Conservation (phyloP, 257 asterid genomes). For the Solanum neorickii region DNA sequence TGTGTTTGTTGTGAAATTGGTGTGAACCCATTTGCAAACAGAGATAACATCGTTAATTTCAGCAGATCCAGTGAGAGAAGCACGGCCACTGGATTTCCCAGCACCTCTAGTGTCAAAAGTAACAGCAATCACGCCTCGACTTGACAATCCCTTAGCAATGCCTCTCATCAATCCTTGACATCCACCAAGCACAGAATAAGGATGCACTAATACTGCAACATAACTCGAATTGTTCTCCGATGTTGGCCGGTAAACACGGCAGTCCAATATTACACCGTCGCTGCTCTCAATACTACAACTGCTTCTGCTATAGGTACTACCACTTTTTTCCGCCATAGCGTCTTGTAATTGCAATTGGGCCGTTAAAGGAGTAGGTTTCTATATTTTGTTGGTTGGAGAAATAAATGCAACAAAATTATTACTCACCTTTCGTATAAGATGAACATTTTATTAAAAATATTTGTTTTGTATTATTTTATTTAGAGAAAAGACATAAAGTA, state of each 20-base stretch:
- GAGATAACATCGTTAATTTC: constrained; percentile 69
- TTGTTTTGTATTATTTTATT: no score
- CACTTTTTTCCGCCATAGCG: background rate
- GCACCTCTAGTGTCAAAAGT: constrained; percentile 77
- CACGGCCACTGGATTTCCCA: constrained; percentile 76
- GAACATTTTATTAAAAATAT: no score
- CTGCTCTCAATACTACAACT: constrained; percentile 28
- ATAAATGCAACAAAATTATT: background rate
- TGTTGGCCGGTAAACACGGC: constrained; percentile 39
- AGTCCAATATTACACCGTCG: constrained; percentile 40
- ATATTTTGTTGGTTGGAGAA: background rate
- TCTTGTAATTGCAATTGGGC: background rate
- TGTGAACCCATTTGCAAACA: constrained; percentile 59
- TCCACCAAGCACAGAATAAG: constrained; percentile 68
- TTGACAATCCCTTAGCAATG: constrained; percentile 54
- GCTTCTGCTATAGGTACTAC: background rate
- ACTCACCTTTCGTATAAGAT: no score
- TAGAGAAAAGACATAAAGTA: no score
- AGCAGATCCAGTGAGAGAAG: constrained; percentile 65
- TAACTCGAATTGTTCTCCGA: background rate
- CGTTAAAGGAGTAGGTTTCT: background rate
- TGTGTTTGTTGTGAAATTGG: constrained; percentile 39
- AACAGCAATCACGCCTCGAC: constrained; percentile 43
- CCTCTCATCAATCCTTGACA: constrained; percentile 77
- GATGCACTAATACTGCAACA: constrained; percentile 54